Evolutionary conservation across 2,329 filamentous ascomycete genomes (phyloP), one percentile per base, ranked within the genome.

Genomic region (Proliferodiscus dingleyae): DNA sequence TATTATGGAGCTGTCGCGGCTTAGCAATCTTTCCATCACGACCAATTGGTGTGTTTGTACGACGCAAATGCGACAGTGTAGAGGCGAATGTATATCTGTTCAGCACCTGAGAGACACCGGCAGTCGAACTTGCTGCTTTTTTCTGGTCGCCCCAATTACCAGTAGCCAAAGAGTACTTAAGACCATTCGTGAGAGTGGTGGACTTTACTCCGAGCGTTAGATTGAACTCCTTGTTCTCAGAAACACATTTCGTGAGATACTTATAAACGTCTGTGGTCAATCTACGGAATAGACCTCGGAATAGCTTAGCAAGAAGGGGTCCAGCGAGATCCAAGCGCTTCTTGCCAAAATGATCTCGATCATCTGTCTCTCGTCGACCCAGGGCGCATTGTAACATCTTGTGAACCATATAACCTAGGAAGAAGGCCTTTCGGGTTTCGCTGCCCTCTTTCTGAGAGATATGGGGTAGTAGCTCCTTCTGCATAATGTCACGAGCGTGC

Each of bases 111-210:
- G 91, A 97, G 37, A 98, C 93, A 75, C 93, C 94, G 37, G 93
- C 93, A 54, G 94, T 97, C 1, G 90, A 88, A 58, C 85, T 91
- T 59, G 87, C 87, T 16, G 93, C 90, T 73, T 97, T 98, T 78
- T 97, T 98, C 72, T 98, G 93, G 56, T 98, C 93, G 62, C 93
- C 94, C 94, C 93, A 98, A 69, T 98, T 98, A 56, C 93, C 93
- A 11, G 93, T 98, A 21, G 93, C 91, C 51, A 98, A 75, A 42
- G 93, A 96, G 69, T 98, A 98, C 65, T 96, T 95, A 55, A 98
- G 71, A 40, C 91, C 93, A 63, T 93, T 94, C 16, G 90, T 95
- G 56, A 98, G 77, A 16, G 93, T 95, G 52, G 83, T 85, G 18
- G 86, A 83, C 71, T 96, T 97, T 61, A 97, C 85, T 56, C 89